These are phyloP conservation scores for Rusavskia elegans DNA, from an alignment of 495 filamentous ascomycete genomes.

Conservation along the genomic window DNA sequence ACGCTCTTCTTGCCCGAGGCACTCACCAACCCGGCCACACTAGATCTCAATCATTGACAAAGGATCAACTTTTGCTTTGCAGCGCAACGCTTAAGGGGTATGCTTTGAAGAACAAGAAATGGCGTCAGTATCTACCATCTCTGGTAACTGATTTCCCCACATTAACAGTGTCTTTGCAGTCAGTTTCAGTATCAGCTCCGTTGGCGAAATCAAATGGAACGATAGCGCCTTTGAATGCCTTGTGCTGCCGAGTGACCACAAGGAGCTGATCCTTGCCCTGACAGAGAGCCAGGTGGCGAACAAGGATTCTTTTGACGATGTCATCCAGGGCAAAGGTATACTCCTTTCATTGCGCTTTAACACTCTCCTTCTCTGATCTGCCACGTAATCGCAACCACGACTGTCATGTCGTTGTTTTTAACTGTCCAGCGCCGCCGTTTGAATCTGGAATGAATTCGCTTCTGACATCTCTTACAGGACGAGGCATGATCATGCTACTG, in stretches of 20 bases:
- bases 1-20: background rate
- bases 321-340: conserved; percentile 32
- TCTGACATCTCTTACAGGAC: background rate
- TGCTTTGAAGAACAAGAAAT: conserved; percentile 28
- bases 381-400: too few species aligned
- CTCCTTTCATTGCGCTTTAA: background rate
- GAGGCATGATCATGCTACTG: conserved; percentile 19
- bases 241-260: conserved; percentile 26
- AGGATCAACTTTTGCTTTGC: conserved; percentile 8
- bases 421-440: too few species aligned
- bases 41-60: background rate
- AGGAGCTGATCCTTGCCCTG: conserved; percentile 37
- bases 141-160: background rate
- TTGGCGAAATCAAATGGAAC: conserved; percentile 26
- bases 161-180: background rate
- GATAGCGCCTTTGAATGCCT: conserved; percentile 27
- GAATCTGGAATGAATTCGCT: background rate
- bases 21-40: background rate
- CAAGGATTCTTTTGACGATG: conserved; percentile 31
- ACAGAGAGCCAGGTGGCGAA: conserved; percentile 28
- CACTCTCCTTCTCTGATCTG: background rate
- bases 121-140: conserved; percentile 17
- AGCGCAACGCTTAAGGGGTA: conserved; percentile 21
- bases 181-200: conserved; percentile 21
- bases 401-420: too few species aligned